Evolutionary conservation across 2,329 filamentous ascomycete genomes (phyloP), one percentile per base, ranked within the genome.

Genomic region (Amphichorda felina): DNA sequence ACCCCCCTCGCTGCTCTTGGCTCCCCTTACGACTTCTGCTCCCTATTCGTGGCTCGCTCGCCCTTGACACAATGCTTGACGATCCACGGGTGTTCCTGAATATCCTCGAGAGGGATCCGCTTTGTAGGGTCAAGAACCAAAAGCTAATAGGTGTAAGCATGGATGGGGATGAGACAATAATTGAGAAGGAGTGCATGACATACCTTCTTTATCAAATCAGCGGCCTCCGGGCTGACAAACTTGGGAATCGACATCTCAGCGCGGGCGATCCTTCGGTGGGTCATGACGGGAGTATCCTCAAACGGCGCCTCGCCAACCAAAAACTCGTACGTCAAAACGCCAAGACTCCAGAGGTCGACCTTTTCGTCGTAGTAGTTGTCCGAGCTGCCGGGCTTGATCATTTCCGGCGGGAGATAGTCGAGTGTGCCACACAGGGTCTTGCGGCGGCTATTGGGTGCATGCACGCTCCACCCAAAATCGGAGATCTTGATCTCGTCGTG

Each of bases 401-500:
- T 98, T 76, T 98, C 91, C 4, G 91, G 91, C 3, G 91, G 91
- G 13, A 98, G 74, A 58, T 98, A 98, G 61, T 98, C 91, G 29
- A 96, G 75, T 14, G 91, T 98, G 43, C 91, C 91, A 57, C 91
- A 98, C 76, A 96, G 88, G 38, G 91, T 98, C 52, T 88, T 82
- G 42, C 91, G 73, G 47, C 91, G 70, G 63, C 89, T 93, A 60
- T 94, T 95, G 19, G 91, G 91, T 5, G 91, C 91, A 59, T 98
- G 91, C 4, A 96, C 91, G 55, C 84, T 93, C 91, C 91, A 98
- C 34, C 91, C 89, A 52, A 96, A 98, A 59, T 98, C 91, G 4
- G 86, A 93, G 51, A 98, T 88, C 61, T 98, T 98, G 64, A 98
- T 88, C 66, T 98, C 91, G 45, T 88, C 91, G 54, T 96, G 89